These are phyloP conservation scores for Neurospora discreta DNA, from an alignment of 495 filamentous ascomycete genomes.

Conservation along the genomic window DNA sequence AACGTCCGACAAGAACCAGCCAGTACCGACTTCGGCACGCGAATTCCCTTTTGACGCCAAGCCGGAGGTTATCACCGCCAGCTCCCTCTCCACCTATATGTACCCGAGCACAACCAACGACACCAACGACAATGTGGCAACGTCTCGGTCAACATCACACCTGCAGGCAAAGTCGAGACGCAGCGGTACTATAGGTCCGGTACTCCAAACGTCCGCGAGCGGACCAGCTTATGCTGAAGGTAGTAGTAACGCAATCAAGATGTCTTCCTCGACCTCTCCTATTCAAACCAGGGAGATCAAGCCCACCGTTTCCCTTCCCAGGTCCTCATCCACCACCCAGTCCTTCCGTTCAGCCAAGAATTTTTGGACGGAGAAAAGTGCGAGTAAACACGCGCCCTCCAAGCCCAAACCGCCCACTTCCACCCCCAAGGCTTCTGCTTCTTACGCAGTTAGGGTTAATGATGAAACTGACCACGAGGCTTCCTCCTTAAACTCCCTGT, in stretches of 20 bases:
- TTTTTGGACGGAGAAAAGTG: not conserved
- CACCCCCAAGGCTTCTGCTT: no score
- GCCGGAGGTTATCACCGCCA: not conserved
- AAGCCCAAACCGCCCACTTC: no score
- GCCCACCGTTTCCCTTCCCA: not conserved
- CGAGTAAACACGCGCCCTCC: no score
- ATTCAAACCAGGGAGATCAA: not conserved
- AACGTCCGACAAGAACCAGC: no score
- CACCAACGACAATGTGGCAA: not conserved
- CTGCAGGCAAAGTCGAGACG: not conserved
- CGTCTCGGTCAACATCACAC: not conserved
- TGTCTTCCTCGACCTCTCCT: not conserved
- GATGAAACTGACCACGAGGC: no score
- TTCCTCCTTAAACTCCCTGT: no score
- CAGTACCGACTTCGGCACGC: no score
- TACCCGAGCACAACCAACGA: no score
- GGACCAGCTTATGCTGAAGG: not conserved
- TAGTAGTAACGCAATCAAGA: not conserved
- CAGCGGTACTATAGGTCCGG: not conserved
- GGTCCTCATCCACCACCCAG: not conserved
- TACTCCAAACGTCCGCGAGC: fast-evolving
- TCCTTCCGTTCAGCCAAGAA: not conserved
- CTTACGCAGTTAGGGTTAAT: no score
- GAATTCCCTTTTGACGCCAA: not conserved
- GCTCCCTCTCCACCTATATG: no score